Base-by-base conservation (phyloP, 2,329 filamentous ascomycete genomes). In the Neofusicoccum kwambonambiense region DNA sequence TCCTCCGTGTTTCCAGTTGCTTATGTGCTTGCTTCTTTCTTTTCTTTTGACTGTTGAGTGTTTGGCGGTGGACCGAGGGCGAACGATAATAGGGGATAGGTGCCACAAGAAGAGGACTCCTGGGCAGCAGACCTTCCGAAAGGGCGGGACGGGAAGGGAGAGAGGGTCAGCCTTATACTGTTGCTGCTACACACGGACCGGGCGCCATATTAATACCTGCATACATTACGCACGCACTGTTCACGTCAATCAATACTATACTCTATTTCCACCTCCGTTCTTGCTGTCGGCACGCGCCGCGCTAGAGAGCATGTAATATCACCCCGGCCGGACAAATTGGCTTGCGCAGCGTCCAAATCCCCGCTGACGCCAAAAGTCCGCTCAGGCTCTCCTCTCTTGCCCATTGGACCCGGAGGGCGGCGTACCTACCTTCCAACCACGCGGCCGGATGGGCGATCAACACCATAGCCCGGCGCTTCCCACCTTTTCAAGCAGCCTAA, bases 151-250 rank as follows among this genome's bases (percentile, higher is more conserved):
- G 58, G 17, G 17, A 8, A 39, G 31, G 58, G 49, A 19, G 44
- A 41, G 44, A 60, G 35, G 42, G 42, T 60, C 56, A 60, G 56
- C 56, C 56, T 60, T 60, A 60, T 60, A 60, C 47, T 35, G 31
- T 27, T 27, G 56, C 11, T 60, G 56, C 41, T 60, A 60, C 56
- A 60, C 41, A 44, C 37, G 56, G 19, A 31, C 54, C 54, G 54
- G 54, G 37, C 41, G 56, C 41, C 27, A 47, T 60, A 37, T 19
- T 13, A 27, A 35, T 22, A 60, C 56, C 35, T 60, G 56, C 42
- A 60, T 57, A n/a, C 41, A 42, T 19, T 35, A 37, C 22, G 41
- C 41, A 13, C 41, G 56, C 56, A 60, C 41, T 37, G 54, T 47
- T 49, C 56, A 60, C 9, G 56, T 47, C 41, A 60, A 60, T 60